Conservation (phyloP, 495 filamentous ascomycete genomes). For the Trichoderma reesei region DNA sequence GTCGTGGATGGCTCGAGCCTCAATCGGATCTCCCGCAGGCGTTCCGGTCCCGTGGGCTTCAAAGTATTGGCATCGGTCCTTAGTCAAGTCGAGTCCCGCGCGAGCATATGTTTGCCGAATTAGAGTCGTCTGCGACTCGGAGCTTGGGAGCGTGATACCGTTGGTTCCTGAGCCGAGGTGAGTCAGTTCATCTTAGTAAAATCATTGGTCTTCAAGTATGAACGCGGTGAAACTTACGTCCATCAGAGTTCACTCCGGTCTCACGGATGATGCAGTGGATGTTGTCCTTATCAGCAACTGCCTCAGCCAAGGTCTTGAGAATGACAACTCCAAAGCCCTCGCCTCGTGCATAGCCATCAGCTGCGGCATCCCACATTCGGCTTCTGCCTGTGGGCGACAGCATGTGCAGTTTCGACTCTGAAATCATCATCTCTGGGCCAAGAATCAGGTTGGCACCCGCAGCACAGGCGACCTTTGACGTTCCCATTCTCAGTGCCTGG, state of each 20-base stretch:
- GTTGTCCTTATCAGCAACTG: conserved; percentile 40
- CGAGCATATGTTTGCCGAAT: conserved; percentile 43
- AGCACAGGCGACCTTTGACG: conserved; percentile 39
- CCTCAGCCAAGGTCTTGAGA: conserved; percentile 51
- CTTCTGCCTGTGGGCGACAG: conserved; percentile 24
- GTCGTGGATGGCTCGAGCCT: conserved; percentile 25
- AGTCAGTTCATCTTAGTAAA: conserved; percentile 18
- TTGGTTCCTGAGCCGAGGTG: conserved; percentile 12
- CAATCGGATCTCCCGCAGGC: conserved; percentile 32
- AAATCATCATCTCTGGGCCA: conserved; percentile 25
- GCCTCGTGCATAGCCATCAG: conserved; percentile 57
- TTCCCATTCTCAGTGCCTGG: conserved; percentile 39
- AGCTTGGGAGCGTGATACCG: conserved; percentile 49
- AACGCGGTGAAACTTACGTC: conserved; percentile 22
- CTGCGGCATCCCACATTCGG: conserved; percentile 38
- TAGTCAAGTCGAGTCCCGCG: conserved; percentile 23
- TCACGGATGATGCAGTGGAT: conserved; percentile 53
- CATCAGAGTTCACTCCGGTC: conserved; percentile 47
- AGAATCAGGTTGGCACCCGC: conserved; percentile 30
- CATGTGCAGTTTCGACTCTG: conserved; percentile 19
- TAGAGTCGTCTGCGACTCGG: conserved; percentile 41
- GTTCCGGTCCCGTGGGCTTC: conserved; percentile 49
- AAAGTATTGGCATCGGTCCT: conserved; percentile 20
- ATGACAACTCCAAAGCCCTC: conserved; percentile 45
- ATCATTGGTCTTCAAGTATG: conserved; percentile 16